Percentiles rank a stretch among this genome's conserved stretches.
These are phyloP conservation scores for Trichoderma atroviride DNA, from an alignment of 2,329 filamentous ascomycete species.

Conservation along the genomic window DNA sequence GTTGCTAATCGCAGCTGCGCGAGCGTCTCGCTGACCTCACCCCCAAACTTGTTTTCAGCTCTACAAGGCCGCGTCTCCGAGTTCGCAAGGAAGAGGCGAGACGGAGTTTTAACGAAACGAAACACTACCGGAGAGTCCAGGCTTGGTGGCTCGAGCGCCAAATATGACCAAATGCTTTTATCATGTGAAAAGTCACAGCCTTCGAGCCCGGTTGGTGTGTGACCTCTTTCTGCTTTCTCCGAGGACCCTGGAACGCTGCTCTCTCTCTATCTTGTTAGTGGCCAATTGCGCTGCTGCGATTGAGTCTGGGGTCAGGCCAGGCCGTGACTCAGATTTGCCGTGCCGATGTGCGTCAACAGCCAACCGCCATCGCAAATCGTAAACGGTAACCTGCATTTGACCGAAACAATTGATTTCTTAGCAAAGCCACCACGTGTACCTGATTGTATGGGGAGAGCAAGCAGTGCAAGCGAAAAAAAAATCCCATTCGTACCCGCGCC, in stretches of 20 bases:
- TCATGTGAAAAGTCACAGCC: slow-evolving; percentile 4
- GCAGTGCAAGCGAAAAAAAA: background rate
- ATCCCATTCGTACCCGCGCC: background rate
- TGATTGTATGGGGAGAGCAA: background rate
- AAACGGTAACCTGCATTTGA: background rate
- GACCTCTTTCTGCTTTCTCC: background rate
- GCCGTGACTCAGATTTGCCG: background rate
- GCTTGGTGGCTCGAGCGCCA: background rate
- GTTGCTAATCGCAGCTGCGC: background rate
- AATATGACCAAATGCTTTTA: background rate
- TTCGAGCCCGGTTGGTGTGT: background rate
- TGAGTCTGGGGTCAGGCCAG: background rate
- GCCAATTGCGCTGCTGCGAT: background rate
- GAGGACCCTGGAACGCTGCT: background rate
- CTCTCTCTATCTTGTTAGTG: background rate
- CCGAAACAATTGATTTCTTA: background rate
- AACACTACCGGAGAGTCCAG: background rate
- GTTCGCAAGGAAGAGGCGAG: background rate
- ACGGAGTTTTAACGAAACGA: background rate
- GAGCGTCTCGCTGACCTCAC: background rate
- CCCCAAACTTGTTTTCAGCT: slow-evolving; percentile 1
- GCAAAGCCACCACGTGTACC: background rate
- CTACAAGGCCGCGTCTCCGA: background rate
- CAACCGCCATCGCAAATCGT: background rate
- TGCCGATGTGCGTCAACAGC: background rate